These are phyloP conservation scores for Apiospora malaysiana DNA, from an alignment of 2,329 filamentous ascomycete genomes.

Conservation along the genomic window DNA sequence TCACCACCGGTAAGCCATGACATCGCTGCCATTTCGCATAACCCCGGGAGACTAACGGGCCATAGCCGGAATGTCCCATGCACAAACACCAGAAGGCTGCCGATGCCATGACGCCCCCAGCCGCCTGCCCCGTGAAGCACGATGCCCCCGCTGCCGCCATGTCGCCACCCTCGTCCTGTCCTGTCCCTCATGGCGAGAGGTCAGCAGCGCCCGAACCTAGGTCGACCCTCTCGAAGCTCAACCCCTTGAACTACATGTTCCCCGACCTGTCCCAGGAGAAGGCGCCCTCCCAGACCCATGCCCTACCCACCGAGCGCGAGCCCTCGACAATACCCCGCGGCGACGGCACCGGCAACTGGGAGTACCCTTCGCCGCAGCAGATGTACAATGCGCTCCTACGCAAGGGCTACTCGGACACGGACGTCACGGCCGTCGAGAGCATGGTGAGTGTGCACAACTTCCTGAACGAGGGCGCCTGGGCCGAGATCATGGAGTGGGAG, in stretches of 20 bases:
- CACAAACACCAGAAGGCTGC: slow-evolving; percentile 55
- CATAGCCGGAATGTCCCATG: slow-evolving; percentile 63
- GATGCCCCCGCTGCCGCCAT: slow-evolving; percentile 24
- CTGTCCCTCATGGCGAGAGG: slow-evolving; percentile 49
- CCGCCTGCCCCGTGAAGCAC: slow-evolving; percentile 42
- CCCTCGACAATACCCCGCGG: slow-evolving; percentile 90
- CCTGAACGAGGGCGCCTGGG: slow-evolving; percentile 96
- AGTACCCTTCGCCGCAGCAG: slow-evolving; percentile 97
- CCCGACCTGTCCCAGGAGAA: slow-evolving; percentile 80
- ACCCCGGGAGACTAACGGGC: background rate
- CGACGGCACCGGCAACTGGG: slow-evolving; percentile 82
- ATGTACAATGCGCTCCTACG: slow-evolving; percentile 99
- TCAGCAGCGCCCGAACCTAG: slow-evolving; percentile 43
- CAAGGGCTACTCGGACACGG: slow-evolving; percentile 95
- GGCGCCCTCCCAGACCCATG: slow-evolving; percentile 72
- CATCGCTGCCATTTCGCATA: background rate
- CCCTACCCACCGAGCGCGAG: slow-evolving; percentile 82
- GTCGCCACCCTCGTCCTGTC: slow-evolving; percentile 46
- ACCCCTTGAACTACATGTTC: slow-evolving; percentile 95
- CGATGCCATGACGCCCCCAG: slow-evolving; percentile 49
- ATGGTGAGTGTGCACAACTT: slow-evolving; percentile 99
- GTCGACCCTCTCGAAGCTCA: slow-evolving; percentile 61
- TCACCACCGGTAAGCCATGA: slow-evolving; percentile 48
- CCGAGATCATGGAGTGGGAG: slow-evolving; percentile 94
- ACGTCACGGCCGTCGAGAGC: slow-evolving; percentile 88